phyloP scores from a whole-genome alignment of 2,329 filamentous ascomycete species.

The Fusarium scirpi region DNA sequence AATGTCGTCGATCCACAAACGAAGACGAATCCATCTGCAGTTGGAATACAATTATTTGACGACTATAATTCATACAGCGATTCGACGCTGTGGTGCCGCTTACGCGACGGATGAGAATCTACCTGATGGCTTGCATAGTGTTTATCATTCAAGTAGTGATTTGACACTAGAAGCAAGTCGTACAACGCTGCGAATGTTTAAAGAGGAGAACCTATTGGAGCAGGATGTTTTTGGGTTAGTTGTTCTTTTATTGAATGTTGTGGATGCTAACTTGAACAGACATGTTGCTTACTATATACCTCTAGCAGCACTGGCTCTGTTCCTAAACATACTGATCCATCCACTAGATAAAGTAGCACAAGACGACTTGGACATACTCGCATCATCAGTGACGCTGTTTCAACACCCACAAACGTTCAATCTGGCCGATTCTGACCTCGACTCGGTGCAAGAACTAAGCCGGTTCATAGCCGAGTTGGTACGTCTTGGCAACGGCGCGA shows the following conservation, averaged over 20 bases:
- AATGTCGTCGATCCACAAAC: not conserved
- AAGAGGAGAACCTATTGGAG: not conserved
- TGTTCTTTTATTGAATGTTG: no score
- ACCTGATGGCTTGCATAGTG: not conserved
- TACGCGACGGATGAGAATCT: not conserved
- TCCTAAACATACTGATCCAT: conserved; percentile 1
- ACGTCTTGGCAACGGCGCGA: not conserved
- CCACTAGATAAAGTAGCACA: not conserved
- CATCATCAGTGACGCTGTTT: not conserved
- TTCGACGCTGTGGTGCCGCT: not conserved
- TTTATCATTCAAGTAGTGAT: conserved; percentile 17
- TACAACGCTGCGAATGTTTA: not conserved
- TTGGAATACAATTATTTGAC: conserved; percentile 1
- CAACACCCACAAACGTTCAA: not conserved
- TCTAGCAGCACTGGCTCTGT: not conserved
- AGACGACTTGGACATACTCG: not conserved
- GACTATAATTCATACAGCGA: not conserved
- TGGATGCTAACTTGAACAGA: not conserved
- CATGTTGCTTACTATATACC: not conserved
- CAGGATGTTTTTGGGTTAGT: not conserved
- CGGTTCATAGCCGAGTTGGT: not conserved
- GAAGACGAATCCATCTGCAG: not conserved
- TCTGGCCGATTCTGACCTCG: not conserved
- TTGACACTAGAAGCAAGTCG: conserved; percentile 1
- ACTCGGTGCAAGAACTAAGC: not conserved